These are phyloP conservation scores for Coemansia sp. DNA, from an alignment of 192 early-diverging fungal species.

Conservation along the genomic window DNA sequence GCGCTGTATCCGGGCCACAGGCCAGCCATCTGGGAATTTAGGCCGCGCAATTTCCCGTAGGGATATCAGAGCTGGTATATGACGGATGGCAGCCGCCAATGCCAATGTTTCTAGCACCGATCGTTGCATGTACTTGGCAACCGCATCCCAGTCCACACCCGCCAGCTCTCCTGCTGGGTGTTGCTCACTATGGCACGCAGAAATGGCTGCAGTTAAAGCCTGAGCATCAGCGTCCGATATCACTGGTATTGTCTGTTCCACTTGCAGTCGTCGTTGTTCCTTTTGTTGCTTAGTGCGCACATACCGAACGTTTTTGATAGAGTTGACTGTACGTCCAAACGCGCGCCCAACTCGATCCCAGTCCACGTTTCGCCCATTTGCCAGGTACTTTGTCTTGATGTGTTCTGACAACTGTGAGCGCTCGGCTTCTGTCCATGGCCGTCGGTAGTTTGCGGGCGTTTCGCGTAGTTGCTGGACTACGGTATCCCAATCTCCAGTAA, in stretches of 20 bases:
- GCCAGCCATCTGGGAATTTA: background rate
- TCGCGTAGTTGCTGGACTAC: slow-evolving; percentile 11
- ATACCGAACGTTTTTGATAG: background rate
- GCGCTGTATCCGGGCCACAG: slow-evolving; percentile 1
- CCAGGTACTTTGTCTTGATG: slow-evolving; percentile 5
- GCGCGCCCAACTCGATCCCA: slow-evolving; percentile 9
- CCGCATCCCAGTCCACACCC: background rate
- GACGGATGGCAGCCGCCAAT: background rate
- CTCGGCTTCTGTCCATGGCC: slow-evolving; percentile 1
- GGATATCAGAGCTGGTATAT: background rate
- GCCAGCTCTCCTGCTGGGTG: background rate
- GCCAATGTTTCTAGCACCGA: slow-evolving; percentile 2
- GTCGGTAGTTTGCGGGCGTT: slow-evolving; percentile 9
- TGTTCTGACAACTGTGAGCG: background rate
- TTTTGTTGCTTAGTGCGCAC: slow-evolving; percentile 7
- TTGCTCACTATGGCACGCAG: background rate
- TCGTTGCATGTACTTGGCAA: background rate
- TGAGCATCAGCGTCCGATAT: background rate
- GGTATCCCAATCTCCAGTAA: slow-evolving; percentile 16
- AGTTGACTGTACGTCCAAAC: slow-evolving; percentile 9
- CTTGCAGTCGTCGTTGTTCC: background rate
- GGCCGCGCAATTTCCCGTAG: background rate
- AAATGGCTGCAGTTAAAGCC: background rate
- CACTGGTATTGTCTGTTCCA: background rate
- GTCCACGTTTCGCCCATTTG: slow-evolving; percentile 1